These are phyloP conservation scores for Leccinum subgranulosum DNA, from an alignment of 768 basidiomycete species.

Conservation along the genomic window DNA sequence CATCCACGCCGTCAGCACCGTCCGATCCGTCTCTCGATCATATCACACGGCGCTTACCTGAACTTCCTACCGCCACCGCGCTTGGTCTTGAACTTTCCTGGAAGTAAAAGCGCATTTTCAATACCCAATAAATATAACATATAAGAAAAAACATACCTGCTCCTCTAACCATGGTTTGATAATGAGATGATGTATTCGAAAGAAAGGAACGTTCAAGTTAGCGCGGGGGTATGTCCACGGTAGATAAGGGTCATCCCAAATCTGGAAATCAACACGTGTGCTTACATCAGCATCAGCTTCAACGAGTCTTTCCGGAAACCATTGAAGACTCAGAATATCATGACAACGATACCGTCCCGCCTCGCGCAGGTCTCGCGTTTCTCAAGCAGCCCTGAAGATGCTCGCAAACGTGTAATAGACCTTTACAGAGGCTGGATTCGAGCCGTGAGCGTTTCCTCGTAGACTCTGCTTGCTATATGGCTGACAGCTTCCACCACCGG, in stretches of 20 bases:
- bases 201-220: not conserved
- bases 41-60: conserved; percentile 43
- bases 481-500: not conserved
- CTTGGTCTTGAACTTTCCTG: conserved; percentile 82
- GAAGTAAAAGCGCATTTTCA: not conserved
- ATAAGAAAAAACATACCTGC: conserved; percentile 15
- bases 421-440: conserved; percentile 96
- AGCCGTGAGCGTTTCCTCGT: conserved; percentile 49
- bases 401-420: conserved; percentile 63
- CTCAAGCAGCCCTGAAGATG: conserved; percentile 56
- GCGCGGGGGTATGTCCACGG: conserved; percentile 11
- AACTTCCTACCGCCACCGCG: conserved; percentile 88
- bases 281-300: conserved; percentile 16
- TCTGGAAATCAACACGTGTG: conserved; percentile 1
- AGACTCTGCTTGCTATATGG: not conserved
- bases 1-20: conserved; percentile 7
- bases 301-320: conserved; percentile 1
- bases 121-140: not conserved
- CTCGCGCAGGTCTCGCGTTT: conserved; percentile 68
- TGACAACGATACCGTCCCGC: conserved; percentile 88
- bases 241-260: conserved; percentile 19
- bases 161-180: conserved; percentile 31
- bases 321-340: conserved; percentile 18
- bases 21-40: conserved; percentile 6
- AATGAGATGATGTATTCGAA: not conserved